Evolutionary conservation across 164 flowering plant species (phyloP).

Genomic region (Berberis thunbergii): DNA sequence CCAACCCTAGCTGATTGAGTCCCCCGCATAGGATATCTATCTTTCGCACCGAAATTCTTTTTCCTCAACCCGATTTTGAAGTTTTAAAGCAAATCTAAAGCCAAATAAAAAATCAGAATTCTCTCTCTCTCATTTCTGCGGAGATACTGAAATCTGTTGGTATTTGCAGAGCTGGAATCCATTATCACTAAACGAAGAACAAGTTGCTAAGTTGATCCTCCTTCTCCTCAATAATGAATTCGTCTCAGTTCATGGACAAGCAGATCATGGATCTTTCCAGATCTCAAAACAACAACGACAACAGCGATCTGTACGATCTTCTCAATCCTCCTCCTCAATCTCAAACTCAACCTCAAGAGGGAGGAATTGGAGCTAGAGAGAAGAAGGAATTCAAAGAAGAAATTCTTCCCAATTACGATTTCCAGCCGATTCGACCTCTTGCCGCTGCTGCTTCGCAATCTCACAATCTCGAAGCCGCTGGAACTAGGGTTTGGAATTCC

Average conservation of each 20-base stretch:
- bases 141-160: too few relatives aligned
- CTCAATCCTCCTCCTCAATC: constrained; percentile 20
- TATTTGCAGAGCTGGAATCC: too few relatives aligned
- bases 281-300: constrained; percentile 18
- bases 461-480: constrained; percentile 11
- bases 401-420: constrained; percentile 76
- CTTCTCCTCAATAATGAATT: constrained; percentile 29
- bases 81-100: too few relatives aligned
- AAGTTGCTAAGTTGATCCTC: too few relatives aligned
- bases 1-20: too few relatives aligned
- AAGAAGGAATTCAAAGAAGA: constrained; percentile 36
- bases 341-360: too few relatives aligned
- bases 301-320: constrained; percentile 45
- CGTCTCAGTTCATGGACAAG: constrained; percentile 78
- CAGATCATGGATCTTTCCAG: constrained; percentile 81
- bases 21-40: too few relatives aligned
- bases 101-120: too few relatives aligned
- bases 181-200: too few relatives aligned
- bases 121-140: too few relatives aligned
- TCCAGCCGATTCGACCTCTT: constrained; percentile 61
- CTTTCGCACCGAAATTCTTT: too few relatives aligned
- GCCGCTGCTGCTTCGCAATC: constrained; percentile 12
- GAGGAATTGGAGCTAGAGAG: constrained; percentile 16
- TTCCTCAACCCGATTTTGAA: too few relatives aligned
- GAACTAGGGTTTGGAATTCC: constrained; percentile 50